Evolutionary conservation across 2,329 filamentous ascomycete genomes (phyloP).

Genomic region (Colletotrichum limetticola): DNA sequence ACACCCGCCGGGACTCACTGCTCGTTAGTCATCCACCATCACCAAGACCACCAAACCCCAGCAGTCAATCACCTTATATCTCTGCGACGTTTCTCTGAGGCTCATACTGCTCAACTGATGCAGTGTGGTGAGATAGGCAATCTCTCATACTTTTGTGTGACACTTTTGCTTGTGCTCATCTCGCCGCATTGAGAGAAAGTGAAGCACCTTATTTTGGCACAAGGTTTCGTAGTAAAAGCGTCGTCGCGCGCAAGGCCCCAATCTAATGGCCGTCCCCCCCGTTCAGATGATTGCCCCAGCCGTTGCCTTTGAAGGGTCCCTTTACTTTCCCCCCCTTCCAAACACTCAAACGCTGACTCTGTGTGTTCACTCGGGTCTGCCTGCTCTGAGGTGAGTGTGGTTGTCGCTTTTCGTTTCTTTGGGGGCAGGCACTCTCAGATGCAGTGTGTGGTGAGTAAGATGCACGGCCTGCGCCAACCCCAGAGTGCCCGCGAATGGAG

Average conservation of each 20-base stretch:
- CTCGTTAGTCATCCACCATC: neutral
- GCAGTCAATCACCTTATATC: too few species aligned
- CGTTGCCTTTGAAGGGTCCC: neutral
- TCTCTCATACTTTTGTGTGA: neutral
- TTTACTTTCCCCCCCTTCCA: neutral
- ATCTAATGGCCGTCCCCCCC: neutral
- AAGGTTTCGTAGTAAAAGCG: conserved; percentile 16
- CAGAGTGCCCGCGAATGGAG: too few species aligned
- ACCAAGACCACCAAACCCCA: neutral
- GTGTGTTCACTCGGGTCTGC: neutral
- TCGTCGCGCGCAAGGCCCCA: neutral
- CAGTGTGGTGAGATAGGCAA: neutral
- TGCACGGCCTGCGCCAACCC: too few species aligned
- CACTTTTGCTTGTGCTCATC: neutral
- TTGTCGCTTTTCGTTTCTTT: neutral
- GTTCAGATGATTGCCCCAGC: conserved; percentile 12
- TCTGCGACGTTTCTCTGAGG: too few species aligned
- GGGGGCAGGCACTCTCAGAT: too few species aligned
- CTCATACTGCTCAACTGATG: too few species aligned
- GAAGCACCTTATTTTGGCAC: neutral
- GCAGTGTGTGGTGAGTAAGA: too few species aligned
- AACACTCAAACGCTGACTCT: conserved; percentile 1
- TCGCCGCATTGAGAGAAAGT: neutral
- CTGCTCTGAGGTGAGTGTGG: too few species aligned
- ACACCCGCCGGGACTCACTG: neutral